Evolutionary conservation across 208 protist genomes (phyloP).

Genomic region (Wallacemonas rigidus): DNA sequence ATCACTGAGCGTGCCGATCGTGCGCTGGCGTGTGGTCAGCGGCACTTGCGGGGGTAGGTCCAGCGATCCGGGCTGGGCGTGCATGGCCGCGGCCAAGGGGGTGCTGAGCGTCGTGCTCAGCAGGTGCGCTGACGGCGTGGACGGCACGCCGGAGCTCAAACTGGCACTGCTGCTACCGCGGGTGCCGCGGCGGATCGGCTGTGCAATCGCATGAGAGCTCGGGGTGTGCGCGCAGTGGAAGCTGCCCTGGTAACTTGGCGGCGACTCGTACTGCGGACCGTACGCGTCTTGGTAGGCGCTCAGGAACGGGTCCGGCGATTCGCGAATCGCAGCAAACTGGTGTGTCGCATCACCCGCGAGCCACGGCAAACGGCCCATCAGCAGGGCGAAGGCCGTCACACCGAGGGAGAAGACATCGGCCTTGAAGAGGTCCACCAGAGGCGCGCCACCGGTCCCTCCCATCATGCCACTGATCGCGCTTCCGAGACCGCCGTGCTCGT

Average conservation of each 20-base stretch:
- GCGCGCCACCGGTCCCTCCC: background rate
- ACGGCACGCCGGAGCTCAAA: background rate
- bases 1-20: background rate
- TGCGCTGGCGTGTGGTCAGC: background rate
- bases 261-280: slow-evolving; percentile 24
- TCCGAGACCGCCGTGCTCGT: background rate
- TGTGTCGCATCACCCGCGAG: slow-evolving; percentile 35
- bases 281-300: slow-evolving; percentile 33
- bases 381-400: slow-evolving; percentile 68
- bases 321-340: slow-evolving; percentile 50
- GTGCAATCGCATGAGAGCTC: background rate
- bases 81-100: background rate
- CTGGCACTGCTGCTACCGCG: slow-evolving; percentile 1
- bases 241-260: background rate
- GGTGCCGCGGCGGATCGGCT: background rate
- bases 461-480: no score
- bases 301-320: slow-evolving; percentile 55
- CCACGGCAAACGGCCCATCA: slow-evolving; percentile 68
- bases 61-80: no score
- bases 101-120: background rate
- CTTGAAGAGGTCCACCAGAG: slow-evolving; percentile 60
- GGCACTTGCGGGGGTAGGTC: slow-evolving; percentile 11
- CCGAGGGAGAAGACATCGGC: slow-evolving; percentile 70
- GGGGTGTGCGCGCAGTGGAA: background rate
- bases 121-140: background rate